phyloP scores from a whole-genome alignment of 106 monocot species.

The Dendrobium huoshanense region DNA sequence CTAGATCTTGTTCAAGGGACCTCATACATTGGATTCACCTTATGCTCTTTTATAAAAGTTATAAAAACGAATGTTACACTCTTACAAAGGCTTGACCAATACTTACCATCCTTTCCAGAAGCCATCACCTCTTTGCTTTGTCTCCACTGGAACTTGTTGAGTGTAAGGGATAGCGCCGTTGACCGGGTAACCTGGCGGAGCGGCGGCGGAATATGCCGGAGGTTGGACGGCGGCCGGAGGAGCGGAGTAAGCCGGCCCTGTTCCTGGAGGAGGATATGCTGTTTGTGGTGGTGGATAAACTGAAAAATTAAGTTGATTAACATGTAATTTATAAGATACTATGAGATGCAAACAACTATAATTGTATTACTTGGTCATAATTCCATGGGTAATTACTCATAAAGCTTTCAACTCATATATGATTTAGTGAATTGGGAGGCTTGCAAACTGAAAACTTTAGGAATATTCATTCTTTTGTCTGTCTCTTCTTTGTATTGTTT shows the following conservation, averaged over 20 bases:
- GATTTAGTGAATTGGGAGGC: too few relatives aligned
- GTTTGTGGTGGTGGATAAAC: conserved; percentile 7
- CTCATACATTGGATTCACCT: too few relatives aligned
- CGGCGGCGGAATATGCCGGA: conserved; percentile 6
- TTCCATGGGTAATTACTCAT: background rate
- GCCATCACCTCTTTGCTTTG: conserved; percentile 27
- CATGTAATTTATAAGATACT: too few relatives aligned
- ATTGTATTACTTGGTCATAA: background rate
- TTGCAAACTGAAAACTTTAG: too few relatives aligned
- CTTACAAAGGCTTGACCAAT: too few relatives aligned
- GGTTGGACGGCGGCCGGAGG: background rate
- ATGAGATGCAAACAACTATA: too few relatives aligned
- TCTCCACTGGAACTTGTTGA: conserved; percentile 14
- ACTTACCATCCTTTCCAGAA: conserved; percentile 43
- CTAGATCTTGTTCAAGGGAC: too few relatives aligned
- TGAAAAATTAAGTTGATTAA: background rate
- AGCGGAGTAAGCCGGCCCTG: background rate
- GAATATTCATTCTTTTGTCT: too few relatives aligned
- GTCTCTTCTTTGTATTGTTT: too few relatives aligned
- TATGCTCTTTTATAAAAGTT: too few relatives aligned
- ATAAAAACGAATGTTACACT: too few relatives aligned
- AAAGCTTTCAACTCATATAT: background rate
- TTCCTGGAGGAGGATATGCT: conserved; percentile 11
- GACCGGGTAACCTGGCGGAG: conserved; percentile 20
- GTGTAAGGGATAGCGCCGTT: background rate